Percentiles rank a stretch among this genome's conserved stretches.
Evolutionary conservation across 129 eudicot genomes (phyloP).

Genomic region (Oenanthe sinensis): DNA sequence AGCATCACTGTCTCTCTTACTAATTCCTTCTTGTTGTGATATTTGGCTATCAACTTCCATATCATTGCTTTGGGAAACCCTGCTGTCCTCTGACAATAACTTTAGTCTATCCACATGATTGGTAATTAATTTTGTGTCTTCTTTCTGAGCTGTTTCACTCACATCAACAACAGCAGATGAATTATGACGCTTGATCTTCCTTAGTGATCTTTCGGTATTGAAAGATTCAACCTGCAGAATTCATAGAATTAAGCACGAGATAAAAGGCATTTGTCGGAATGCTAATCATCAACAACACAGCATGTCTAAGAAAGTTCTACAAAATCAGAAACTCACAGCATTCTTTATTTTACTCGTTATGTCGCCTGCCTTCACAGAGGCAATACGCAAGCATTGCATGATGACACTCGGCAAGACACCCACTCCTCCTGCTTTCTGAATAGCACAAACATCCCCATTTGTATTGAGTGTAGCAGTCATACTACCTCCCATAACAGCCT

Average conservation of each 20-base stretch:
- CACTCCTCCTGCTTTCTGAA: slow-evolving; percentile 93
- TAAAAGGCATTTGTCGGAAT: background rate
- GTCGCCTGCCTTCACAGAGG: slow-evolving; percentile 81
- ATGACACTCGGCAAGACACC: slow-evolving; percentile 73
- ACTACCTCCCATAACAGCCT: slow-evolving; percentile 85
- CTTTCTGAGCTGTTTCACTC: slow-evolving; percentile 23
- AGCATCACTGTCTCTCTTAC: slow-evolving; percentile 18
- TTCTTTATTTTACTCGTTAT: slow-evolving; percentile 63
- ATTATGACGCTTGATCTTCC: slow-evolving; percentile 65
- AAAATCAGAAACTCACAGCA: slow-evolving; percentile 46
- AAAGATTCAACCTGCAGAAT: slow-evolving; percentile 62
- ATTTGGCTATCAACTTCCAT: slow-evolving; percentile 35
- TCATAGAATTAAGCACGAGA: background rate
- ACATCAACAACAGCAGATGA: slow-evolving; percentile 24
- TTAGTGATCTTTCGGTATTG: slow-evolving; percentile 47
- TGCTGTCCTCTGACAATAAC: slow-evolving; percentile 24
- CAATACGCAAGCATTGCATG: slow-evolving; percentile 89
- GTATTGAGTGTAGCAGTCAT: slow-evolving; percentile 79
- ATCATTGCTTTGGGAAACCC: slow-evolving; percentile 23
- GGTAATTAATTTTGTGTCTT: slow-evolving; percentile 18
- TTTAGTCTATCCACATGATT: slow-evolving; percentile 31
- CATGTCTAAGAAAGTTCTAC: background rate
- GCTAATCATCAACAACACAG: background rate
- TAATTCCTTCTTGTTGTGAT: slow-evolving; percentile 21
- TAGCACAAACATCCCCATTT: slow-evolving; percentile 92